Evolutionary conservation across 805 yeast genomes (phyloP).

Genomic region (Suhomyces sp.): DNA sequence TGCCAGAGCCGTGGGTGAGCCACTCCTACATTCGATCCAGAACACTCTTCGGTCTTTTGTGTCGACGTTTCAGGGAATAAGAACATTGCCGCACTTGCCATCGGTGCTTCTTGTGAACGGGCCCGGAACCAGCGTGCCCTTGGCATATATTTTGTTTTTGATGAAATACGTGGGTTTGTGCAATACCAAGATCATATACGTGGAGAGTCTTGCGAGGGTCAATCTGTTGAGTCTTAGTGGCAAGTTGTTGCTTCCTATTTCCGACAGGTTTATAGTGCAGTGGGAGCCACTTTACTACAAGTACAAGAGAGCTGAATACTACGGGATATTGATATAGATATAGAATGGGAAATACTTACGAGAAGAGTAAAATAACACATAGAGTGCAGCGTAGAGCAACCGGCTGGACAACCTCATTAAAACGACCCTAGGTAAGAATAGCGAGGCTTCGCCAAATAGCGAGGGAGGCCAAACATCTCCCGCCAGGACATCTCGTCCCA

Average conservation of each 20-base stretch:
- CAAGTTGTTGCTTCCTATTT: slow-evolving; percentile 59
- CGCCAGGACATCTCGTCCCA: too few relatives aligned
- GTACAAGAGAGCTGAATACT: slow-evolving; percentile 64
- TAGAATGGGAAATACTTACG: not conserved
- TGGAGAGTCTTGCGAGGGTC: slow-evolving; percentile 88
- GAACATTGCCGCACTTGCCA: slow-evolving; percentile 31
- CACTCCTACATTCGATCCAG: slow-evolving; percentile 42
- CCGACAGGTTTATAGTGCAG: slow-evolving; percentile 82
- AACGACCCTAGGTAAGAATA: not conserved
- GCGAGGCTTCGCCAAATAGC: not conserved
- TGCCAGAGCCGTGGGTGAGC: slow-evolving; percentile 63
- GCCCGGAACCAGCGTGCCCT: slow-evolving; percentile 77
- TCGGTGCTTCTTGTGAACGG: slow-evolving; percentile 62
- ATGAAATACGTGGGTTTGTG: slow-evolving; percentile 47
- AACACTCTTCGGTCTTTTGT: slow-evolving; percentile 42
- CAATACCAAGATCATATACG: slow-evolving; percentile 62
- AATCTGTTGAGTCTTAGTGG: slow-evolving; percentile 75
- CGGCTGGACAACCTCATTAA: not conserved
- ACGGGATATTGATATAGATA: slow-evolving; percentile 69
- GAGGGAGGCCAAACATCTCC: not conserved
- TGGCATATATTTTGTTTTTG: slow-evolving; percentile 55
- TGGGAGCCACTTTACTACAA: slow-evolving; percentile 63
- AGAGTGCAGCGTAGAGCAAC: not conserved
- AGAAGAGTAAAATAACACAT: not conserved
- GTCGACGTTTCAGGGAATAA: slow-evolving; percentile 25